Evolutionary conservation across 306 rosid genomes (phyloP), one percentile per base, ranked within the genome.

Genomic region (Cucurbita maxima): DNA sequence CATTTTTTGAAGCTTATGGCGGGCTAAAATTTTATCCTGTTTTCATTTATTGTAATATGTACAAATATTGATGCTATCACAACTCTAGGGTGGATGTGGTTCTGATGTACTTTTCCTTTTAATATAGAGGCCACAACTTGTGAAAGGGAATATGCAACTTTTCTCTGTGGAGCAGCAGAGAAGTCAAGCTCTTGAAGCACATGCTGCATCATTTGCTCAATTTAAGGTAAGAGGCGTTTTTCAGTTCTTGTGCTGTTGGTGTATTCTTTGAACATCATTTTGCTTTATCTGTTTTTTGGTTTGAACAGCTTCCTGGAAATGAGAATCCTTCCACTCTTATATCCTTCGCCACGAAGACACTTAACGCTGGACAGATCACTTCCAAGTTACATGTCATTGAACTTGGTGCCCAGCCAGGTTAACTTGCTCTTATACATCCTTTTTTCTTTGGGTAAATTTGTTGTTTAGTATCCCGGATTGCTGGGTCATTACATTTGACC

Each of bases 341-440:
- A 84, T 86, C 97, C 55, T 94, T 94, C 82, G 99, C 99, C 60
- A 86, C 99, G 0, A 94, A 94, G 81, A 78, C 96, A 9, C 89
- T 91, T 72, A 94, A 91, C 77, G 97, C 99, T 69, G 99, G 99
- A 74, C 99, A 94, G 79, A 80, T 94, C 66, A 79, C 89, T 68
- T 91, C 99, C 30, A 94, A 94, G 87, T 79, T 94, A 56, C 99
- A 94, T 84, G 86, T 94, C 61, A 94, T 94, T 69, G 99, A 94
- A 85, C 86, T 94, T 77, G 99, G 99, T 79, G 99, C 99, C 74
- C 99, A 89, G 90, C 96, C 97, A 88, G 99, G 99, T 92, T 34
- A 78, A 80, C 71, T 71, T 80, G 20, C 71, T 50, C 72, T 48
- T 69, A 40, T 56, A 16, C 53, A 51, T 52, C 12, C 22, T 37